Percentiles rank a stretch among this genome's conserved stretches.
phyloP scores from a whole-genome alignment of 805 yeast species.

The Ogataea populi-albae region DNA sequence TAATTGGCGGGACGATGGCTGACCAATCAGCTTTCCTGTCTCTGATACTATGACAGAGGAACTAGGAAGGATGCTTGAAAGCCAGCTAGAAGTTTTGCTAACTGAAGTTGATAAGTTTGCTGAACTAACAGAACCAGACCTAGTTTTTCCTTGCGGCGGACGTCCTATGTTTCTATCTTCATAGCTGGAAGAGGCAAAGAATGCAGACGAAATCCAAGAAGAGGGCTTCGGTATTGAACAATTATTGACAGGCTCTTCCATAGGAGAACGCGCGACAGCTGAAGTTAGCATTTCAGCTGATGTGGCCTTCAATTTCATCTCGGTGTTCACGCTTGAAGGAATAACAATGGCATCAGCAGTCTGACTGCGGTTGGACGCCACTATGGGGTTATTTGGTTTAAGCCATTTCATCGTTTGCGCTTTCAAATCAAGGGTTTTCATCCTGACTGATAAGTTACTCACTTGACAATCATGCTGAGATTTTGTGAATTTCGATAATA shows the following conservation, averaged over 20 bases:
- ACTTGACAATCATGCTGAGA: not conserved
- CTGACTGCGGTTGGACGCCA: conserved; percentile 12
- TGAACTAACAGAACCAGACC: too few relatives aligned
- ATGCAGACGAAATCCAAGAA: too few relatives aligned
- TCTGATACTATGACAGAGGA: conserved; percentile 32
- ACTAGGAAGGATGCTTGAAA: conserved; percentile 29
- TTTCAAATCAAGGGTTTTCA: conserved; percentile 20
- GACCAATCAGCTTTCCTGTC: conserved; percentile 29
- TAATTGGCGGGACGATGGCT: conserved; percentile 20
- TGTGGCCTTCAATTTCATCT: conserved; percentile 5
- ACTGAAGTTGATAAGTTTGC: too few relatives aligned
- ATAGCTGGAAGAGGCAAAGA: too few relatives aligned
- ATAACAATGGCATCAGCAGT: conserved; percentile 3
- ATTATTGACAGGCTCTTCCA: too few relatives aligned
- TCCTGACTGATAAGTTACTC: not conserved
- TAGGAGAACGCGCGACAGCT: too few relatives aligned
- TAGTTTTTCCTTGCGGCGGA: too few relatives aligned
- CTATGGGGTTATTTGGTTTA: conserved; percentile 25
- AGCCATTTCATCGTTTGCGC: conserved; percentile 33
- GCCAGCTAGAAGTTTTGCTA: conserved; percentile 22
- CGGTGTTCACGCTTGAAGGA: not conserved
- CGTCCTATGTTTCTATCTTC: too few relatives aligned
- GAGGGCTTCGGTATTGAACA: too few relatives aligned
- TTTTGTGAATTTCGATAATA: conserved; percentile 17
- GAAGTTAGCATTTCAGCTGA: conserved; percentile 14